phyloP scores from a whole-genome alignment of 2,329 filamentous ascomycete genomes.

The Exophiala sp. region DNA sequence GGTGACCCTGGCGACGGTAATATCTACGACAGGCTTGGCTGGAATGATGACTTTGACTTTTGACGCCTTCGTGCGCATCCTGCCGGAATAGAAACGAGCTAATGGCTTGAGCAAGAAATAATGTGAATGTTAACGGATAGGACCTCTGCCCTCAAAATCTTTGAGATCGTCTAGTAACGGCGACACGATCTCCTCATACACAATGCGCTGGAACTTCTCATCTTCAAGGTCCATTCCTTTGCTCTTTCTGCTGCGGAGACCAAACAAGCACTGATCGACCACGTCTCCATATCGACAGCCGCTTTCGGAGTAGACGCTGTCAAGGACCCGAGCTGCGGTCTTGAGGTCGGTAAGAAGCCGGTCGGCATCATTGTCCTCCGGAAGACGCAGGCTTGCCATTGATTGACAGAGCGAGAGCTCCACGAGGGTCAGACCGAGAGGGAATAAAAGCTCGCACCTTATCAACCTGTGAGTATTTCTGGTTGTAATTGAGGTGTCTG shows the following conservation, averaged over 20 bases:
- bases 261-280: slow-evolving; percentile 20
- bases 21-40: slow-evolving; percentile 44
- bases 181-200: slow-evolving; percentile 17
- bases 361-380: slow-evolving; percentile 22
- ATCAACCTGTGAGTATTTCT: slow-evolving; percentile 7
- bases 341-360: slow-evolving; percentile 23
- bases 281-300: slow-evolving; percentile 22
- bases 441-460: slow-evolving; percentile 19
- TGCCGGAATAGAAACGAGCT: background rate
- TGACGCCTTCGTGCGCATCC: slow-evolving; percentile 4
- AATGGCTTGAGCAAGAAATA: background rate
- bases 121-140: background rate
- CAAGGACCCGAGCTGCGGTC: slow-evolving; percentile 17
- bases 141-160: slow-evolving; percentile 13
- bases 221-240: slow-evolving; percentile 19
- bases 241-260: slow-evolving; percentile 8
- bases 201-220: slow-evolving; percentile 14
- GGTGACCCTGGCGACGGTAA: slow-evolving; percentile 25
- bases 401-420: slow-evolving; percentile 27
- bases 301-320: slow-evolving; percentile 19
- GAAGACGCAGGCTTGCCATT: slow-evolving; percentile 10
- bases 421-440: slow-evolving; percentile 16
- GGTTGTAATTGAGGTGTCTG: background rate
- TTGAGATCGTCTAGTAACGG: slow-evolving; percentile 14
- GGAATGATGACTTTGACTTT: slow-evolving; percentile 40